Percentiles rank a stretch among this genome's conserved stretches.
Conservation (phyloP, 306 rosid species). For the Lithocarpus polystachyus region DNA sequence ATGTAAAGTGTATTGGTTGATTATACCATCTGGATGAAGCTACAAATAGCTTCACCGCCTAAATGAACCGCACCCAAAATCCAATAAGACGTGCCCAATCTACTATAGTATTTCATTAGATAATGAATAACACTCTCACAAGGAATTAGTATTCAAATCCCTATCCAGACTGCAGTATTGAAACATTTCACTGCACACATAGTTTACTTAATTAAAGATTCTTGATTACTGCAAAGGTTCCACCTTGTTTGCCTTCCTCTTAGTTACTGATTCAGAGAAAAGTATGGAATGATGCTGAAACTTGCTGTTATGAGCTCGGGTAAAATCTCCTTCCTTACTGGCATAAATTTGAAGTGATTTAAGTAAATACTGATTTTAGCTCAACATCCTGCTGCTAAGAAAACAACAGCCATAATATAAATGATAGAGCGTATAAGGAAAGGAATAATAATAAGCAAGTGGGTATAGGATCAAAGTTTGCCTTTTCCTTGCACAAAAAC, state of each 20-base stretch:
- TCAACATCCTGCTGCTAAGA: background rate
- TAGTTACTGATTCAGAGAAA: background rate
- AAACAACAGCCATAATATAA: background rate
- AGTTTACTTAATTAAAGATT: background rate
- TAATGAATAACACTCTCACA: slow-evolving; percentile 4
- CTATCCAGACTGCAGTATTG: background rate
- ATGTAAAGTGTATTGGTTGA: background rate
- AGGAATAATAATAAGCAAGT: too few relatives aligned
- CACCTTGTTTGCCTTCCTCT: background rate
- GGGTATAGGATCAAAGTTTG: background rate
- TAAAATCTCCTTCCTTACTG: background rate
- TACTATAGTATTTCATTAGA: background rate
- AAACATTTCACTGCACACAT: background rate
- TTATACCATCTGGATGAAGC: background rate
- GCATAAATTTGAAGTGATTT: background rate
- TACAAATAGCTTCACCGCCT: background rate
- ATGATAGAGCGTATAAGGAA: background rate
- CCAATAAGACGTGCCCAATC: background rate
- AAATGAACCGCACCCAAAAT: background rate
- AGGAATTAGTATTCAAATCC: background rate
- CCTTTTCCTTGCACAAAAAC: background rate
- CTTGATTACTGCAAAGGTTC: background rate
- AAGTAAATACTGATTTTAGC: background rate
- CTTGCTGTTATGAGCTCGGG: background rate
- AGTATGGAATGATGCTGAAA: background rate